These are phyloP conservation scores for Picea mariana DNA, from an alignment of 83 land plant genomes.

Conservation along the genomic window DNA sequence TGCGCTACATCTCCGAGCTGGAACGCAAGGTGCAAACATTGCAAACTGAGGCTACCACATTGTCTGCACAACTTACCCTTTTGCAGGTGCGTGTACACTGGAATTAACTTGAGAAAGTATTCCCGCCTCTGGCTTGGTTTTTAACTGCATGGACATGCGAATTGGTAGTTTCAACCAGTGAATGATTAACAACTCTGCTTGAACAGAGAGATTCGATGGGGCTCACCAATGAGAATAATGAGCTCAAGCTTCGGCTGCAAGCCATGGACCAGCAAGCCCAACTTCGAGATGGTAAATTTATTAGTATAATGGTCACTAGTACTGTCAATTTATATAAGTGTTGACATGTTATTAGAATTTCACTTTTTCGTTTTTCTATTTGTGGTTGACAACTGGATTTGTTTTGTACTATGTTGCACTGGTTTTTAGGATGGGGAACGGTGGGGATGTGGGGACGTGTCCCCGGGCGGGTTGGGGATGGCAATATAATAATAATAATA, in stretches of 20 bases:
- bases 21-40: slow-evolving; percentile 50
- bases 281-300: slow-evolving; percentile 81
- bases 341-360: too few relatives aligned
- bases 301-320: not conserved
- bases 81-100: slow-evolving; percentile 29
- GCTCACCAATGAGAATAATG: slow-evolving; percentile 73
- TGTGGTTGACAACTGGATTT: too few relatives aligned
- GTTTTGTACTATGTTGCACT: too few relatives aligned
- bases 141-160: not conserved
- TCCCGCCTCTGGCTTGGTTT: not conserved
- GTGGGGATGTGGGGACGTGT: too few relatives aligned
- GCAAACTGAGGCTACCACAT: slow-evolving; percentile 47
- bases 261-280: slow-evolving; percentile 98
- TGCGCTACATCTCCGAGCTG: slow-evolving; percentile 44
- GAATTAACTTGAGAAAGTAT: not conserved
- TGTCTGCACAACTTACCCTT: slow-evolving; percentile 45
- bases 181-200: slow-evolving; percentile 2
- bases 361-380: too few relatives aligned
- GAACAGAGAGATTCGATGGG: slow-evolving; percentile 86
- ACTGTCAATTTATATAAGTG: too few relatives aligned
- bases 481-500: too few relatives aligned
- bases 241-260: slow-evolving; percentile 83
- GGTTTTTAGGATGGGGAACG: too few relatives aligned
- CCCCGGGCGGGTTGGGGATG: too few relatives aligned
- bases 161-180: not conserved